These are phyloP conservation scores for Cocos nucifera DNA, from an alignment of 176 grass and related monocot species.

Conservation along the genomic window DNA sequence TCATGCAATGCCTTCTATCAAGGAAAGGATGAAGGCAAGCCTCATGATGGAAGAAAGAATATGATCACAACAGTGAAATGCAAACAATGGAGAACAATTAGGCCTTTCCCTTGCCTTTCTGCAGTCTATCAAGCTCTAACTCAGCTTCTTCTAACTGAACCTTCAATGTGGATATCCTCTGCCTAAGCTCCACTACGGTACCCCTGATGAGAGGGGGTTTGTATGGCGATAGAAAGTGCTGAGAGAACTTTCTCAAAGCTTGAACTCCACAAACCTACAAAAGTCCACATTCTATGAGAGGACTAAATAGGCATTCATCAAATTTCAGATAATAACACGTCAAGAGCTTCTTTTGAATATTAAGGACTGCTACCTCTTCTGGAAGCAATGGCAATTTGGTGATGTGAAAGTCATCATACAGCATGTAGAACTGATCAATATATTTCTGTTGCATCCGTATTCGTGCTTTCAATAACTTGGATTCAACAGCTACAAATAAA, in stretches of 20 bases:
- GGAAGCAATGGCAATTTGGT: conserved; percentile 96
- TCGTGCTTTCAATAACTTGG: conserved; percentile 72
- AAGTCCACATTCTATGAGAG: neutral
- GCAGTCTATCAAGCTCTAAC: conserved; percentile 63
- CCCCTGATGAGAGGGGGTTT: conserved; percentile 47
- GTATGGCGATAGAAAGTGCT: conserved; percentile 65
- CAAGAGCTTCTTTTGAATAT: too few relatives aligned
- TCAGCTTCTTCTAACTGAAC: conserved; percentile 50
- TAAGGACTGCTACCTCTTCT: conserved; percentile 43
- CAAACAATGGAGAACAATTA: conserved; percentile 20
- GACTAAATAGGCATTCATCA: too few relatives aligned
- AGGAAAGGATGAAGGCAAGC: too few relatives aligned
- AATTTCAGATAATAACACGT: too few relatives aligned
- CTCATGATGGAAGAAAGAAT: too few relatives aligned
- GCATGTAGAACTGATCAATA: conserved; percentile 85
- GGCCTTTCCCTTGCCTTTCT: conserved; percentile 65
- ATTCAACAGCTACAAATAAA: conserved; percentile 67
- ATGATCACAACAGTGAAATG: too few relatives aligned
- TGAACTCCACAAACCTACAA: conserved; percentile 81
- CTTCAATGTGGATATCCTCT: conserved; percentile 54
- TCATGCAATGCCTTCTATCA: too few relatives aligned
- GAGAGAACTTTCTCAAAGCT: conserved; percentile 72
- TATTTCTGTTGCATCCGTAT: conserved; percentile 98
- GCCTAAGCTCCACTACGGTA: conserved; percentile 60
- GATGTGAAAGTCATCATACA: conserved; percentile 97